These are phyloP conservation scores for Xylariaceae sp. DNA, from an alignment of 2,329 filamentous ascomycete species.

Conservation along the genomic window DNA sequence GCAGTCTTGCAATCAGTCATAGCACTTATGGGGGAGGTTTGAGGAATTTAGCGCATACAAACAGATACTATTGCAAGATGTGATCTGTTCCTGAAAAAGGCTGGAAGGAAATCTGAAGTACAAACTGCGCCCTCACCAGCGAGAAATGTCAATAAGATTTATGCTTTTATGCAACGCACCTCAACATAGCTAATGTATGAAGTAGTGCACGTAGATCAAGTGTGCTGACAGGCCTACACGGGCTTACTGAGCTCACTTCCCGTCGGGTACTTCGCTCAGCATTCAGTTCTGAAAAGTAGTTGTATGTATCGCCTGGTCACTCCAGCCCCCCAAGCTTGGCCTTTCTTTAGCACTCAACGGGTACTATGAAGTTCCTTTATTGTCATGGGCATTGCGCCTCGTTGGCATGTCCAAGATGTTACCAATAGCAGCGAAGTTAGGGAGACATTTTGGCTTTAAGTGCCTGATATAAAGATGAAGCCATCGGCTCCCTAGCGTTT, in stretches of 20 bases:
- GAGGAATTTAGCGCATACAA: neutral
- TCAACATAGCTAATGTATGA: constrained; percentile 14
- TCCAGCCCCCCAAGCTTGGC: constrained; percentile 13
- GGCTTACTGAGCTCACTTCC: constrained; percentile 6
- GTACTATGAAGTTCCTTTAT: constrained; percentile 17
- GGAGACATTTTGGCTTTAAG: neutral
- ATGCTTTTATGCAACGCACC: constrained; percentile 22
- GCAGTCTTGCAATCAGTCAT: too few species aligned
- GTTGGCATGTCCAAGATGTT: constrained; percentile 10
- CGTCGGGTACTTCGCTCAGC: constrained; percentile 12
- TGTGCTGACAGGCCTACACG: constrained; percentile 15
- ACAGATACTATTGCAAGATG: neutral
- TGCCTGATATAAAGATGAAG: constrained; percentile 20
- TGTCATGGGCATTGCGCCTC: constrained; percentile 21
- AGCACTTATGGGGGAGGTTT: too few species aligned
- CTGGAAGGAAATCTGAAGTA: too few species aligned
- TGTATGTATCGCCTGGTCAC: constrained; percentile 26
- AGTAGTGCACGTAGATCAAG: constrained; percentile 8
- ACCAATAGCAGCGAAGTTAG: neutral
- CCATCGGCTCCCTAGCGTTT: constrained; percentile 3
- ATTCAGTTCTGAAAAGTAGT: constrained; percentile 17
- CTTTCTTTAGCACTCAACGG: constrained; percentile 6
- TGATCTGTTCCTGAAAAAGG: too few species aligned
- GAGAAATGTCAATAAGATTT: constrained; percentile 19
- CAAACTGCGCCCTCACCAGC: constrained; percentile 6